Base-by-base conservation (phyloP, 495 filamentous ascomycete genomes). In the Daldinia vernicosa region DNA sequence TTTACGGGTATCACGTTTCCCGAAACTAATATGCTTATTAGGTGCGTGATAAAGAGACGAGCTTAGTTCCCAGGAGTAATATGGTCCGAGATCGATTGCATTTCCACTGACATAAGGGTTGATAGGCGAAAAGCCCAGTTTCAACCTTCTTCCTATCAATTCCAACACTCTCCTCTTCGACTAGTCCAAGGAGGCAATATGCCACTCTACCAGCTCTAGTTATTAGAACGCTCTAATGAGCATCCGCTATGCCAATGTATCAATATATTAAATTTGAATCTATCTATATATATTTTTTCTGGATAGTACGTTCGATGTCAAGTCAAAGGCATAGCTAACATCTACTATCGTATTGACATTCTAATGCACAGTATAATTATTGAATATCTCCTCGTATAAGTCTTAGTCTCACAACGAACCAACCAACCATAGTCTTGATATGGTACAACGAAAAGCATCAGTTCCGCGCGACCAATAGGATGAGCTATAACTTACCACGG, bases 381-480 rank as follows among this genome's bases (percentile, higher is more conserved):
- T 24, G 2, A 11, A 47, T 24, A 24, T 12, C 43, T 47, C 43
- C 19, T 47, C 43, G 53, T 56, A 56, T 32, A 7, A 28, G 26
- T 56, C 53, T 33, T 28, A 17, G 14, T 2, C 8, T 22, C 43
- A 47, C 11, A 47, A 24, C 43, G 8, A 32, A 35, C 33, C n/a
- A 33, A 47, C 43, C 17, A 32, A 35, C 33, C 28, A 7, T 56
- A 5, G 12, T 9, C 8, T 6, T 30, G n/a, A 56, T 56, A 30
- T 53, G 50, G 50, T 55, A 55, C 30, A 15, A 55, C 8, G 52
- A 55, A 32, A 33, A 28, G 52, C n/a, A n/a, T 28, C 26, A 55
- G 12, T 9, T 17, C 27, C 28, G 52, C 52, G 52, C n/a, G 8
- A 28, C 50, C 50, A 52, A 52, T 52, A 52, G 50, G 26, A 52